A percentile compares a stretch with the other conserved stretches of the same genome.
These are phyloP conservation scores for Cyclotella choctawhatcheeana DNA, from an alignment of 108 stramenopile species.

Conservation along the genomic window DNA sequence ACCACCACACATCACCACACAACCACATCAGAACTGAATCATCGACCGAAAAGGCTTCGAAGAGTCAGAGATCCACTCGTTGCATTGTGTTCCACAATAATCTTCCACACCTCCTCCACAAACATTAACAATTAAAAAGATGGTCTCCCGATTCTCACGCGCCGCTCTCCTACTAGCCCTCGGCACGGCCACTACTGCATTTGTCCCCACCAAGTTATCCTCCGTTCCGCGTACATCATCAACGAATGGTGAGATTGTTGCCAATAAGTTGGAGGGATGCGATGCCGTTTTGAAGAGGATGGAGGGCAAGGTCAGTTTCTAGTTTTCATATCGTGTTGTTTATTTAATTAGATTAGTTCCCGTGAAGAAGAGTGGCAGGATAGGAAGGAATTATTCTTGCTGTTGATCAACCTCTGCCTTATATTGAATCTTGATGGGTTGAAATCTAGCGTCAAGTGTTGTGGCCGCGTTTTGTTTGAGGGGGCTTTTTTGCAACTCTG, in stretches of 20 bases:
- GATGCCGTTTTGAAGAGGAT: constrained; percentile 16
- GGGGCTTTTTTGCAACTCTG: too few species aligned
- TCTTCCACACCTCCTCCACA: not conserved
- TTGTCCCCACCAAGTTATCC: constrained; percentile 32
- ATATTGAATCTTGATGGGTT: too few species aligned
- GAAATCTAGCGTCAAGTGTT: too few species aligned
- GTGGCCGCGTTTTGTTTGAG: too few species aligned
- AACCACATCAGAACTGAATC: too few species aligned
- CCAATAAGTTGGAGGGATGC: constrained; percentile 9
- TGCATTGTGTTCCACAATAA: not conserved
- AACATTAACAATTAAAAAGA: not conserved
- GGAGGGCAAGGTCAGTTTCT: not conserved
- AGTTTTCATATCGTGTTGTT: not conserved
- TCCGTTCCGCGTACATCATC: not conserved
- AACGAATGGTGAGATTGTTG: constrained; percentile 4
- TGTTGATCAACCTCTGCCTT: too few species aligned
- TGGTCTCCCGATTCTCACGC: constrained; percentile 38
- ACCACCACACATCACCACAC: too few species aligned
- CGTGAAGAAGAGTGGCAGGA: not conserved
- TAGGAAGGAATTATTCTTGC: too few species aligned
- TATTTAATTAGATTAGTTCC: not conserved
- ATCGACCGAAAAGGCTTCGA: too few species aligned
- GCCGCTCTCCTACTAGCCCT: constrained; percentile 39
- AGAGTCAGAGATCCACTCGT: too few species aligned
- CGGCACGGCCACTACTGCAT: constrained; percentile 34